phyloP scores from a whole-genome alignment of 2,329 filamentous ascomycete genomes.

The Xylariaceae sp. region DNA sequence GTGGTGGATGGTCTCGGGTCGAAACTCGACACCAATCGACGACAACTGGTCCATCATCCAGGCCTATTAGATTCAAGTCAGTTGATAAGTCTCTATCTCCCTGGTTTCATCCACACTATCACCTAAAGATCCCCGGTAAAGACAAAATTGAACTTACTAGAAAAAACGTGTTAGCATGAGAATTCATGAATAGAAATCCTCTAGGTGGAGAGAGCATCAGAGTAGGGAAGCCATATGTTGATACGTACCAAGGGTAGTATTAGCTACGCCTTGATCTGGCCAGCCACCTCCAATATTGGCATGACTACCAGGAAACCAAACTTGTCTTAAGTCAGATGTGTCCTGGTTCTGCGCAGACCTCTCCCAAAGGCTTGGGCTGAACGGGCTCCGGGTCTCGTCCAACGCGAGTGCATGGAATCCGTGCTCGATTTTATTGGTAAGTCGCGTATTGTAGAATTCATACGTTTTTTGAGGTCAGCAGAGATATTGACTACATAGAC shows the following conservation, averaged over 20 bases:
- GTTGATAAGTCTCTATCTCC: no score
- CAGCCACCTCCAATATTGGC: constrained; percentile 68
- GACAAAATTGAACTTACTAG: no score
- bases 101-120: no score
- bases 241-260: constrained; percentile 35
- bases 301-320: constrained; percentile 70
- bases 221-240: constrained; percentile 26
- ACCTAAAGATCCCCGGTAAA: no score
- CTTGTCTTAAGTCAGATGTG: constrained; percentile 44
- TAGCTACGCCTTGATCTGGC: constrained; percentile 43
- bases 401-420: constrained; percentile 58
- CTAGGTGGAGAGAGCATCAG: background rate
- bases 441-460: constrained; percentile 50
- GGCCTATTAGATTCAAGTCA: no score
- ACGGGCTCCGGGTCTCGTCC: constrained; percentile 52
- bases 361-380: constrained; percentile 55
- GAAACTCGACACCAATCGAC: constrained; percentile 49
- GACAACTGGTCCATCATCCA: constrained; percentile 56
- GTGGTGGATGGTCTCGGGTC: constrained; percentile 20
- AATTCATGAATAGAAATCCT: no score
- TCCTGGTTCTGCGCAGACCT: constrained; percentile 35
- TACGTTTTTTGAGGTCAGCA: constrained; percentile 38
- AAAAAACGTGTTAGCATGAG: no score
- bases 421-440: constrained; percentile 51
- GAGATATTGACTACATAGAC: background rate